A percentile compares a stretch with the other conserved stretches of the same genome.
Conservation (phyloP, 768 basidiomycete genomes). For the Tulasnella sp. region DNA sequence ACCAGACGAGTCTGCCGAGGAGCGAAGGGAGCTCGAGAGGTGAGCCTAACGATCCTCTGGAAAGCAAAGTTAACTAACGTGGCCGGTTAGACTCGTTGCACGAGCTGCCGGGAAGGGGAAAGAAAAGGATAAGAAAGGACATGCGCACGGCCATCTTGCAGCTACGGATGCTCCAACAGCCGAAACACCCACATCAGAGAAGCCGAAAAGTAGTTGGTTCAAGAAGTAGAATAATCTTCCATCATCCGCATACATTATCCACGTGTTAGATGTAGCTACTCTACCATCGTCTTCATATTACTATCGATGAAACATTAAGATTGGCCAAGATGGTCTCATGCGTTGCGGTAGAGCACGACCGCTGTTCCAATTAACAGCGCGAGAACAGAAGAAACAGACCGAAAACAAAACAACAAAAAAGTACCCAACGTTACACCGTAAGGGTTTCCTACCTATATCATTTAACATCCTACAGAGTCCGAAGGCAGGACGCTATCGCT, state of each 20-base stretch:
- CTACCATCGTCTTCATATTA: slow-evolving; percentile 18
- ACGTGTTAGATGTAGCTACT: slow-evolving; percentile 14
- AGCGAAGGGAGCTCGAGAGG: slow-evolving; percentile 93
- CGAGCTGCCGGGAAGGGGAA: slow-evolving; percentile 64
- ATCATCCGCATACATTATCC: slow-evolving; percentile 11
- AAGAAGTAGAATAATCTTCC: slow-evolving; percentile 13
- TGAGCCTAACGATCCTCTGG: slow-evolving; percentile 46
- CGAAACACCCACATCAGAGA: neutral
- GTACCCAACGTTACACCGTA: neutral
- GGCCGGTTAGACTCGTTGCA: slow-evolving; percentile 69
- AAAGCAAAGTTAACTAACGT: slow-evolving; percentile 32
- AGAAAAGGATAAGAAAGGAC: slow-evolving; percentile 35
- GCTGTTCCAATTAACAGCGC: neutral
- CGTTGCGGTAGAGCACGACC: neutral
- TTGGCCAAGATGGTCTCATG: neutral
- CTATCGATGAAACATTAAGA: slow-evolving; percentile 8
- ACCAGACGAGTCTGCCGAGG: slow-evolving; percentile 91
- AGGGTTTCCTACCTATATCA: slow-evolving; percentile 13
- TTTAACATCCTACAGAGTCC: neutral
- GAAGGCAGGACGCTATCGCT: neutral
- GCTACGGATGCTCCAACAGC: neutral
- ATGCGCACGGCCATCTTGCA: neutral
- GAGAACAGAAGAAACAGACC: neutral
- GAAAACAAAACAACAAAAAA: slow-evolving; percentile 30
- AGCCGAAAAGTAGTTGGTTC: slow-evolving; percentile 16